A percentile compares a stretch with the other conserved stretches of the same genome.
Conservation (phyloP, 345 rosid species). For the Gynandropsis gynandra region DNA sequence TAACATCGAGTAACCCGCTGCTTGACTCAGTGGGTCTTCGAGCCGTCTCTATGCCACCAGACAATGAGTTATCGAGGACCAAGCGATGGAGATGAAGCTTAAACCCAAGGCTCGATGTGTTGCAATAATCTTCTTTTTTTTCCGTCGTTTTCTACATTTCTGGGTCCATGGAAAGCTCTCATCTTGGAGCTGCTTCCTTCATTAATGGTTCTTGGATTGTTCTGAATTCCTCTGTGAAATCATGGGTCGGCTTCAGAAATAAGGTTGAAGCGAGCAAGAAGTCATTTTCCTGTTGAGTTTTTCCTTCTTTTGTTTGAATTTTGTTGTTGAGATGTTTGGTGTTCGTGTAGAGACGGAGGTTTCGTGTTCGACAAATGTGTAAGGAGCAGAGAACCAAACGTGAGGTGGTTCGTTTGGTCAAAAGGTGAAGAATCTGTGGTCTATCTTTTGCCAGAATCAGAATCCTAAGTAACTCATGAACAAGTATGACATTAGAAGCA, state of each 20-base stretch:
- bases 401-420: slow-evolving; percentile 13
- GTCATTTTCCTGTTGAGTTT: neutral
- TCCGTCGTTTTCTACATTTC: neutral
- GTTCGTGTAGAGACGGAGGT: slow-evolving; percentile 20
- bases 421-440: slow-evolving; percentile 20
- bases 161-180: slow-evolving; percentile 22
- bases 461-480: neutral
- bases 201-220: slow-evolving; percentile 14
- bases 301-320: neutral
- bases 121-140: slow-evolving; percentile 7
- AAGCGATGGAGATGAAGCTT: slow-evolving; percentile 18
- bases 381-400: slow-evolving; percentile 13
- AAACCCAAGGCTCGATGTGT: neutral
- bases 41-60: neutral
- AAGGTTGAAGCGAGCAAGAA: neutral
- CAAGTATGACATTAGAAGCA: neutral
- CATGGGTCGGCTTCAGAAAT: slow-evolving; percentile 12
- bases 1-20: neutral
- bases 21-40: neutral
- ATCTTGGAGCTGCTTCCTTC: slow-evolving; percentile 10
- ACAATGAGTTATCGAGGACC: slow-evolving; percentile 7
- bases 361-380: slow-evolving; percentile 18
- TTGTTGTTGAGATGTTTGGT: slow-evolving; percentile 3
- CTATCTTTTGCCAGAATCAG: neutral
- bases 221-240: slow-evolving; percentile 7